Base-by-base conservation (phyloP, 1,139 yeast genomes). In the Lipomyces yarrowii region DNA sequence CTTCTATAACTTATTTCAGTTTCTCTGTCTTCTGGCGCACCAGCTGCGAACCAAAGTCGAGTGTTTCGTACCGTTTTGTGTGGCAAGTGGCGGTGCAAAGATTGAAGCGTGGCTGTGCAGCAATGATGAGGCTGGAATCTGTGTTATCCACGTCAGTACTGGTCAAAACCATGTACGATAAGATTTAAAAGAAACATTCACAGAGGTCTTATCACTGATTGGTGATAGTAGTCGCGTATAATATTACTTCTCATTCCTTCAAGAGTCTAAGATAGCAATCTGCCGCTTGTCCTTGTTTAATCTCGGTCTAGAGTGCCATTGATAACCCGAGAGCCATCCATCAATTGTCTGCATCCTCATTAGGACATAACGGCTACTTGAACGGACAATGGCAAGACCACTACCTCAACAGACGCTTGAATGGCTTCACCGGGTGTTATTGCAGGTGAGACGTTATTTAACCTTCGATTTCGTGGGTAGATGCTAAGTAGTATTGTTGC, bases 371-470 rank as follows among this genome's bases (percentile, higher is more conserved):
- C 21, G 42, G 15, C 13, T 13, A 42, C 48, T 15, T 42, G 48
- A 42, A 42, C 48, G 23, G 55, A 30, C 55, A 52, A 65, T 65
- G 69, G 57, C 69, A 18, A 61, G 64, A 15, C 64, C 60, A 54
- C 53, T 79, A 48, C 79, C 86, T 8, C 80, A 78, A n/a, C 82
- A 81, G 64, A 81, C 86, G n/a, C 75, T 84, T 2, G 82, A 82
- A 60, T 87, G 90, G 90, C 81, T 87, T n/a, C 81, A 80, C 70
- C 77, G 82, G 57, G 87, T 85, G 21, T 74, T 85, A 18, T 81
- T 81, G 57, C 85, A 86, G 6, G 83, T 81, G 71, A 62, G 81
- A 74, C 21, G 35, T 53, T 26, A 46, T 2, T n/a, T 21, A 18
- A 11, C 21, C 2, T 11, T 37, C 5, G 13, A 52, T 3, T 30